A percentile compares a stretch with the other conserved stretches of the same genome.
These are phyloP conservation scores for Ceratocystis harringtonii DNA, from an alignment of 2,329 filamentous ascomycete species.

Conservation along the genomic window DNA sequence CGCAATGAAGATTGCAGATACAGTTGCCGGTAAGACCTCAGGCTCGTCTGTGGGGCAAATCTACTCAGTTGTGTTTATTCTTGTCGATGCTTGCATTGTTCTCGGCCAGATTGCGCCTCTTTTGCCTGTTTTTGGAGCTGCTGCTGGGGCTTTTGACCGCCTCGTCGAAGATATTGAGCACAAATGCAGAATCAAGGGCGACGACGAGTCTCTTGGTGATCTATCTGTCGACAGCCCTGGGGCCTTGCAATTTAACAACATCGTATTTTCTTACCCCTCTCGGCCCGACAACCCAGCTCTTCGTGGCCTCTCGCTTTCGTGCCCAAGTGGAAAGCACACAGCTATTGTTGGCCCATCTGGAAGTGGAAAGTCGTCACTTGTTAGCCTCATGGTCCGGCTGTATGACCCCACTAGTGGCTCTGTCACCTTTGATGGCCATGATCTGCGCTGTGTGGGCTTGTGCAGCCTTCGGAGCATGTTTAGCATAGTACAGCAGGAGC, in stretches of 20 bases:
- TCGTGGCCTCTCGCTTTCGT: slow-evolving; percentile 31
- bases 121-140: slow-evolving; percentile 44
- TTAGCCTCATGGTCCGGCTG: slow-evolving; percentile 39
- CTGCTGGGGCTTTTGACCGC: slow-evolving; percentile 42
- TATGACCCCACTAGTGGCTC: slow-evolving; percentile 39
- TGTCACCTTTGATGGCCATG: slow-evolving; percentile 33
- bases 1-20: slow-evolving; percentile 34
- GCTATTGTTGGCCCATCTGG: slow-evolving; percentile 45
- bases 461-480: slow-evolving; percentile 28
- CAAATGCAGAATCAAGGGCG: slow-evolving; percentile 31
- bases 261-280: slow-evolving; percentile 33
- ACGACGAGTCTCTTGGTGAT: slow-evolving; percentile 20
- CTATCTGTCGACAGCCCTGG: slow-evolving; percentile 22
- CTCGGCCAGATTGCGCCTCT: slow-evolving; percentile 48
- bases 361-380: slow-evolving; percentile 42
- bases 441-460: slow-evolving; percentile 35
- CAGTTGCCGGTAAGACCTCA: slow-evolving; percentile 24
- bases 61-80: slow-evolving; percentile 49
- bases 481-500: slow-evolving; percentile 33
- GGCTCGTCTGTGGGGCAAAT: slow-evolving; percentile 32
- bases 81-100: slow-evolving; percentile 48
- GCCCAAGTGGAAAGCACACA: slow-evolving; percentile 35
- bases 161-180: slow-evolving; percentile 43
- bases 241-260: slow-evolving; percentile 31
- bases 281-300: slow-evolving; percentile 30